Percentiles rank a stretch among this genome's conserved stretches.
phyloP scores from a whole-genome alignment of 2,329 filamentous ascomycete species.

The Xylogone sp. region DNA sequence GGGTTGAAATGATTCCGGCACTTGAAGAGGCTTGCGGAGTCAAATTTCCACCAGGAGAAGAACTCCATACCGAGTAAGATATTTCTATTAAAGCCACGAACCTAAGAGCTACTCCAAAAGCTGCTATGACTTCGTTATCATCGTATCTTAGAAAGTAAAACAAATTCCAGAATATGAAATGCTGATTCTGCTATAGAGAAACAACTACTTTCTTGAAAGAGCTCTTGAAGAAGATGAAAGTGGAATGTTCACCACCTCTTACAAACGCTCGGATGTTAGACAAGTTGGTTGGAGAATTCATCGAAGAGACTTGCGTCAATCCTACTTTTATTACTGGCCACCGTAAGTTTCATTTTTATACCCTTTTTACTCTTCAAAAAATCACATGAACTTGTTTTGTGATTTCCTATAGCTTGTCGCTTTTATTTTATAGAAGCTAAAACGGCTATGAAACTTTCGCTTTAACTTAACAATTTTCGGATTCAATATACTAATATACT shows the following conservation, averaged over 20 bases:
- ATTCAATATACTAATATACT: conserved; percentile 37
- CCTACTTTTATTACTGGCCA: conserved; percentile 91
- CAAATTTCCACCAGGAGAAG: conserved; percentile 86
- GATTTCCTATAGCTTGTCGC: too few species aligned
- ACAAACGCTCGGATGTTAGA: conserved; percentile 97
- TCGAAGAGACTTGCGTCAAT: conserved; percentile 90
- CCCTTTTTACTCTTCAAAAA: too few species aligned
- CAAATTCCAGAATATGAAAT: neutral
- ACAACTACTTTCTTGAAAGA: conserved; percentile 83
- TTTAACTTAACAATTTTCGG: conserved; percentile 69
- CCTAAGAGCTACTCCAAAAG: conserved; percentile 20
- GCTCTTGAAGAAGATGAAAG: conserved; percentile 82
- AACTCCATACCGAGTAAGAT: conserved; percentile 68
- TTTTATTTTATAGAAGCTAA: conserved; percentile 13
- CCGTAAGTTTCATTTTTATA: conserved; percentile 32
- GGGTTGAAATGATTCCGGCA: conserved; percentile 92
- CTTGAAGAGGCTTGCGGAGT: conserved; percentile 87
- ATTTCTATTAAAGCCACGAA: neutral
- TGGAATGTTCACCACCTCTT: conserved; percentile 84
- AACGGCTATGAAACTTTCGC: conserved; percentile 41
- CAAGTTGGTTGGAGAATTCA: conserved; percentile 89
- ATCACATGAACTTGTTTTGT: too few species aligned
- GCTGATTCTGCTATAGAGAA: conserved; percentile 39
- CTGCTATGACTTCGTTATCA: neutral
- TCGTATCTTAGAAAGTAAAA: neutral